Evolutionary conservation across 2,329 filamentous ascomycete species (phyloP).

Genomic region (Podosphaera fusca): DNA sequence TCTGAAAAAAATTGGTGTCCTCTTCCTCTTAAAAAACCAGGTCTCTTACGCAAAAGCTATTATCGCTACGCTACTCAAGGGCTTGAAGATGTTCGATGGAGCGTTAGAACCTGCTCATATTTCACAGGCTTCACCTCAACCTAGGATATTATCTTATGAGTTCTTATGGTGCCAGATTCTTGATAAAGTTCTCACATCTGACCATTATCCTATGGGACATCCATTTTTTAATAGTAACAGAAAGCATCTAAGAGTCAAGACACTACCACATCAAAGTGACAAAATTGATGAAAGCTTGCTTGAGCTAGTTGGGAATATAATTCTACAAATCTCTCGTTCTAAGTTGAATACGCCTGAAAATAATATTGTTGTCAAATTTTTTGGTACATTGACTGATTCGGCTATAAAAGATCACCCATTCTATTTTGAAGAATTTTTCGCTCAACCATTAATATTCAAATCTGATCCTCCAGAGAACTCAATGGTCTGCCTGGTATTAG

Average conservation of each 20-base stretch:
- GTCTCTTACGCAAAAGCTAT: conserved; percentile 8
- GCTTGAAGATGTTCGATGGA: conserved; percentile 9
- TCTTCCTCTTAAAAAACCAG: conserved; percentile 6
- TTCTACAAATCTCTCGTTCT: conserved; percentile 7
- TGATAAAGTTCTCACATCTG: background rate
- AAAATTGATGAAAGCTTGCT: conserved; percentile 5
- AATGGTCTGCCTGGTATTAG: conserved; percentile 6
- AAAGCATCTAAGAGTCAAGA: background rate
- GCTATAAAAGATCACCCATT: background rate
- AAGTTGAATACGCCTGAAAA: conserved; percentile 5
- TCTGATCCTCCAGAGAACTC: conserved; percentile 7
- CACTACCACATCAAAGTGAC: background rate
- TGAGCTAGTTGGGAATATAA: conserved; percentile 8
- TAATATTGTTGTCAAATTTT: conserved; percentile 4
- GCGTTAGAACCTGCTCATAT: conserved; percentile 3
- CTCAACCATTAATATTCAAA: background rate
- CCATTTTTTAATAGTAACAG: background rate
- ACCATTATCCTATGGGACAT: background rate
- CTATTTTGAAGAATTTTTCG: conserved; percentile 2
- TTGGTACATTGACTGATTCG: background rate
- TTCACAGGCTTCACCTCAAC: background rate
- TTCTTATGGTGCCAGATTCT: conserved; percentile 6
- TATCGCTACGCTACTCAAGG: conserved; percentile 9
- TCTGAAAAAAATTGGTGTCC: conserved; percentile 5
- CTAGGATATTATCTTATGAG: conserved; percentile 4